Percentiles rank a stretch among this genome's conserved stretches.
These are phyloP conservation scores for Fragaria vesca DNA, from an alignment of 306 rosid genomes.

Conservation along the genomic window DNA sequence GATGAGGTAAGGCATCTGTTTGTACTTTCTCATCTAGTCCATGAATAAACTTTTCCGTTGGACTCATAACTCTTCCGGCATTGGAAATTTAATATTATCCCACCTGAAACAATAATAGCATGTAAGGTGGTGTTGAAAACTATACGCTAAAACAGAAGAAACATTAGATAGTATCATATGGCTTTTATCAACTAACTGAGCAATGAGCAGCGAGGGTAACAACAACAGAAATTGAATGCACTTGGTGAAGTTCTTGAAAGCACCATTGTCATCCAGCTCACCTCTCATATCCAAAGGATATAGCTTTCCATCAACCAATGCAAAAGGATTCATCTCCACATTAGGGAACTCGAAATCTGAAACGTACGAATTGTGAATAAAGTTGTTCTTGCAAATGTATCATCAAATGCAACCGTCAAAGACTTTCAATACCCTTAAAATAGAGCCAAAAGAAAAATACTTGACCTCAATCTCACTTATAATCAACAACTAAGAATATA, in stretches of 20 bases:
- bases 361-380: slow-evolving; percentile 11
- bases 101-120: slow-evolving; percentile 54
- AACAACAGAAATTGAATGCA: slow-evolving; percentile 32
- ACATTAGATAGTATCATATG: background rate
- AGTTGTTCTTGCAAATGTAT: background rate
- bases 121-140: slow-evolving; percentile 18
- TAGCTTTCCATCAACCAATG: slow-evolving; percentile 85
- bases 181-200: background rate
- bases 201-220: slow-evolving; percentile 10
- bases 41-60: slow-evolving; percentile 67
- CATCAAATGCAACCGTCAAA: background rate
- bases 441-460: slow-evolving; percentile 36
- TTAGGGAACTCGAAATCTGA: slow-evolving; percentile 93
- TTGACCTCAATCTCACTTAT: no score
- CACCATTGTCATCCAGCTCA: slow-evolving; percentile 91
- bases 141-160: slow-evolving; percentile 16
- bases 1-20: no score
- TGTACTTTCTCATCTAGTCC: slow-evolving; percentile 70
- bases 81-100: slow-evolving; percentile 79
- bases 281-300: slow-evolving; percentile 99
- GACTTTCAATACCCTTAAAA: slow-evolving; percentile 59
- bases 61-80: no score
- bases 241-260: slow-evolving; percentile 97
- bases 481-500: no score
- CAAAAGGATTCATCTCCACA: slow-evolving; percentile 93